Base-by-base conservation (phyloP, 352 stramenopile genomes). In the Globisporangium middletonii region DNA sequence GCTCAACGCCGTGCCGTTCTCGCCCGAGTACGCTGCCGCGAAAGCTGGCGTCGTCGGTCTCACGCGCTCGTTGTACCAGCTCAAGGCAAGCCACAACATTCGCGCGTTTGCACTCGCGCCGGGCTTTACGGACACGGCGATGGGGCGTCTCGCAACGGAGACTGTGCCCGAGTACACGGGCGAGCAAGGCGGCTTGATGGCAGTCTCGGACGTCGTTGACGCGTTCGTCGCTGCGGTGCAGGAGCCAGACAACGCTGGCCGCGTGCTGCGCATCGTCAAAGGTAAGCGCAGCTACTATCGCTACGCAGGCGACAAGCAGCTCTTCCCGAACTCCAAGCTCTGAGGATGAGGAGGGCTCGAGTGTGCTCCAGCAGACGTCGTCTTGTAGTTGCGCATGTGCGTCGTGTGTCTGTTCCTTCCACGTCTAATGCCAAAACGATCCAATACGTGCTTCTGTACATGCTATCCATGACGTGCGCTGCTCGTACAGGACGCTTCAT, bases 21-120 rank as follows among this genome's bases (percentile, higher is more conserved):
- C 64, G 46, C 79, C 81, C 1, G 79, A 88, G 42, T 94, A 94
- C 50, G 72, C 72, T 3, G 81, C 81, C 0, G 80, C 81, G 26
- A 94, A 94, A 62, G 74, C 78, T 19, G 83, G 81, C 16, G 81
- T 94, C 43, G 72, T 92, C 26, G 71, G 73, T 9, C 85, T 94
- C 55, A 90, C 81, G 58, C 73, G 77, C 37, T 89, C 83, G 50
- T 63, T 86, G 51, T 78, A 77, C 53, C 64, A 70, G 30, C 58
- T 86, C 43, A 75, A 88, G 63, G 74, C 85, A 60, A 67, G 69
- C 61, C 64, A 75, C 66, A 89, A 88, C 63, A 78, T 94, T 30
- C 83, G 83, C 50, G 73, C 77, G 28, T 83, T 89, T 45, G 79
- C 68, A 30, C 65, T 93, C 53, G 84, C 75, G 19, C 83, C 80